phyloP scores from a whole-genome alignment of 169 alveolate species.

The Eimeria brunetti region DNA sequence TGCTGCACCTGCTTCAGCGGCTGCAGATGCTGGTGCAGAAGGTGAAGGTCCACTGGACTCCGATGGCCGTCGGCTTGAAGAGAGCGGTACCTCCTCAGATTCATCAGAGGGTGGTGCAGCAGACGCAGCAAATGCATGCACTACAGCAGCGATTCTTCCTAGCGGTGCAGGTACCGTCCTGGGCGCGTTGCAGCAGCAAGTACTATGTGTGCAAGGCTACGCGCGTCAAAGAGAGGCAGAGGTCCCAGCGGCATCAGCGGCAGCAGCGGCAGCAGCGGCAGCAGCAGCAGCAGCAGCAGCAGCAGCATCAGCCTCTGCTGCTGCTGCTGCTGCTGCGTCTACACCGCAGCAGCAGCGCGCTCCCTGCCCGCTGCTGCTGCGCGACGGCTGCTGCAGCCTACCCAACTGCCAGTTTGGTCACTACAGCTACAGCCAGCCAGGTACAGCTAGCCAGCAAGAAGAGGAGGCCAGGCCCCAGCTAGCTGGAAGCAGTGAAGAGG shows the following conservation, averaged over 20 bases:
- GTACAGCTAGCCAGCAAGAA: no score
- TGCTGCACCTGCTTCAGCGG: no score
- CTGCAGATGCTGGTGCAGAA: not conserved
- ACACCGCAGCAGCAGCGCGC: no score
- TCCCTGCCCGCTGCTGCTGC: no score
- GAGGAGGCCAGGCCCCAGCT: no score
- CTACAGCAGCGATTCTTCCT: not conserved
- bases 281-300: constrained; percentile 4
- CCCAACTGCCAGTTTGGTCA: no score
- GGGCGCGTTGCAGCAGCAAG: not conserved
- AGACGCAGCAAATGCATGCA: not conserved
- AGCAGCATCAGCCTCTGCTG: not conserved
- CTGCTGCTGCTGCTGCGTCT: no score
- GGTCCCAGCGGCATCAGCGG: no score
- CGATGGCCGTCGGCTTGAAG: not conserved
- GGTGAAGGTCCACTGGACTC: not conserved
- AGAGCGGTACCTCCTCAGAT: not conserved
- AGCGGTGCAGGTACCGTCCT: not conserved
- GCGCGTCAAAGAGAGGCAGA: not conserved
- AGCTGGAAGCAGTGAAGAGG: no score
- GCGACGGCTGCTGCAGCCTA: no score
- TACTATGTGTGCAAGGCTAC: not conserved
- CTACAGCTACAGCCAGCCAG: no score
- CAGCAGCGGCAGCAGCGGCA: constrained; percentile 23
- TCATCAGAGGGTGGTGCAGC: not conserved